A percentile compares a stretch with the other conserved stretches of the same genome.
These are phyloP conservation scores for Phytopythium aichiense DNA, from an alignment of 352 stramenopile genomes.

Conservation along the genomic window DNA sequence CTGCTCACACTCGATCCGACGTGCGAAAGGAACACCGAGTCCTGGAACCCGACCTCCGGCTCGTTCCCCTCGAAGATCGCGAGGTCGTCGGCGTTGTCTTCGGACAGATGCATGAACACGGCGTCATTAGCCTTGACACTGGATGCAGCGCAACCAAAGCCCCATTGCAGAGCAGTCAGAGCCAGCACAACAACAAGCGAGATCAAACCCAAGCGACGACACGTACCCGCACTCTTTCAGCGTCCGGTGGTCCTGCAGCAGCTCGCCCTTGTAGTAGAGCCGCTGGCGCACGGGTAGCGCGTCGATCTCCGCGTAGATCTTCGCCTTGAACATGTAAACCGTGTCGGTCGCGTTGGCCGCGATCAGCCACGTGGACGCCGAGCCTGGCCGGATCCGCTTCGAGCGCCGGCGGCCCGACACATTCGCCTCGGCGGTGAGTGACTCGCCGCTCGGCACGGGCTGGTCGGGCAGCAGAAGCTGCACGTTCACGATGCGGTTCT, in stretches of 20 bases:
- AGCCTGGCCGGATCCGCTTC: slow-evolving; percentile 50
- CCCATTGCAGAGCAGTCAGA: slow-evolving; percentile 4
- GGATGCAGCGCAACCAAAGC: slow-evolving; percentile 3
- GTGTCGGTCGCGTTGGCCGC: slow-evolving; percentile 57
- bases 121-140: slow-evolving; percentile 75
- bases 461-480: slow-evolving; percentile 57
- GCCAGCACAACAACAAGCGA: neutral
- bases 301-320: slow-evolving; percentile 71
- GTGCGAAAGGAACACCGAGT: slow-evolving; percentile 64
- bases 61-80: slow-evolving; percentile 39
- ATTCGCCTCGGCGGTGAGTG: slow-evolving; percentile 33
- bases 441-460: slow-evolving; percentile 36
- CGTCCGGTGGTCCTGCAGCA: slow-evolving; percentile 47
- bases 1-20: neutral
- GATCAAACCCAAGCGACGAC: neutral
- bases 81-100: slow-evolving; percentile 57
- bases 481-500: slow-evolving; percentile 51
- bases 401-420: slow-evolving; percentile 52
- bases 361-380: slow-evolving; percentile 46
- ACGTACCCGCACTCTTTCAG: slow-evolving; percentile 67
- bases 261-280: slow-evolving; percentile 61
- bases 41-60: slow-evolving; percentile 67
- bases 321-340: slow-evolving; percentile 73
- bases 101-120: slow-evolving; percentile 65
- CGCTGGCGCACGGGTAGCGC: slow-evolving; percentile 60